Evolutionary conservation across 2,329 filamentous ascomycete species (phyloP), one percentile per base, ranked within the genome.

Genomic region (Colletotrichum camelliae): DNA sequence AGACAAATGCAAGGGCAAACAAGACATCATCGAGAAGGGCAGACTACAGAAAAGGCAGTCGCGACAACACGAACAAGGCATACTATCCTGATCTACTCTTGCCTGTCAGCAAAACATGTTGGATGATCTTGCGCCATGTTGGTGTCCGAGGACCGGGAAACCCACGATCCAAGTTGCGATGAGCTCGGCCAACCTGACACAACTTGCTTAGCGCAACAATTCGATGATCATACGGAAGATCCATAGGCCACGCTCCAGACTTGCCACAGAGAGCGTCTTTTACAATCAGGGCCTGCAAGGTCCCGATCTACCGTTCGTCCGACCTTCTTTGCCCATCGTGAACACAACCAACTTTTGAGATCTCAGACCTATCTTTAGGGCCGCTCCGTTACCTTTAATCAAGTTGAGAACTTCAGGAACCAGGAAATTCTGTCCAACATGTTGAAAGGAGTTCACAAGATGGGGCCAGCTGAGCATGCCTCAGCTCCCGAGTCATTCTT

Each of bases 1-100:
- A 1, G 29, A 29, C 29, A 7, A 24, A 4, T 24, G 39, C 39
- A 12, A 43, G 0, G 39, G 18, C 39, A 4, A 43, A 43, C 0
- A n/a, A 12, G 5, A 48, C 2, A n/a, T n/a, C 18, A 6, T n/a
- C 39, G 39, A 48, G 39, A 48, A 3, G 9, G 5, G 39, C 18
- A 48, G 18, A 48, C 18, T 48, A 9, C 1, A 48, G 1, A 9
- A n/a, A 48, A n/a, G 39, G 3, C 18, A n/a, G 18, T n/a, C 3
- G 18, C 10, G 18, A n/a, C 5, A 18, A 18, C 16, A 10, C 18
- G 39, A 8, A 18, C 18, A n/a, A 43, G 18, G 39, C 39, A 43
- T 43, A 2, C 39, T 33, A 0, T 48, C 3, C 39, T 48, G 39
- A n/a, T n/a, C 18, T 12, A 48, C n/a, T 48, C 18, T 3, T 48